Percentiles rank a stretch among this genome's conserved stretches.
Conservation (phyloP, 129 eudicot species). For the Flaveria brownii region DNA sequence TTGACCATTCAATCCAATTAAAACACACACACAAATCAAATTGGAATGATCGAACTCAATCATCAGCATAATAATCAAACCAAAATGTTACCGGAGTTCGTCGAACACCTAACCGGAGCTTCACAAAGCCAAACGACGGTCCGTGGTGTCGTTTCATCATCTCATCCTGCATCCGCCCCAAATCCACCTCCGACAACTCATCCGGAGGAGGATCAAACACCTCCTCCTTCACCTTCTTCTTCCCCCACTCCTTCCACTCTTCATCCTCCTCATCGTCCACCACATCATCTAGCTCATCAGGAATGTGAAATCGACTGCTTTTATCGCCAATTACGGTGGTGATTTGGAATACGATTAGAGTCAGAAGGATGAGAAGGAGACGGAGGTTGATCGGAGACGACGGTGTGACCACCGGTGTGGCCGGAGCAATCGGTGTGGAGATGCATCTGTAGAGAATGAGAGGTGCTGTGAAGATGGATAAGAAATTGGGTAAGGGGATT, state of each 20-base stretch:
- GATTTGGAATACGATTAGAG: constrained; percentile 15
- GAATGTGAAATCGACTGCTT: constrained; percentile 47
- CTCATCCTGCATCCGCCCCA: constrained; percentile 56
- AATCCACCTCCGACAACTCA: constrained; percentile 57
- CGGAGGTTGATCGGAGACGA: no score
- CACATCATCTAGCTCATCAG: constrained; percentile 90
- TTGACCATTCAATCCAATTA: no score
- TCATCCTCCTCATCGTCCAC: constrained; percentile 92
- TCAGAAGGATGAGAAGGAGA: no score
- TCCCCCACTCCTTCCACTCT: constrained; percentile 87
- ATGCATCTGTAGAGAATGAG: no score
- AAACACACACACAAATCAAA: no score
- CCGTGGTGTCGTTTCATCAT: constrained; percentile 80
- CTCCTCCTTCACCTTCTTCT: constrained; percentile 39
- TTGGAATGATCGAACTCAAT: no score
- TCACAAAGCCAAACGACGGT: constrained; percentile 82
- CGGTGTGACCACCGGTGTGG: no score
- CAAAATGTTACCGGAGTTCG: constrained; percentile 63
- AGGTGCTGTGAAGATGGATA: no score
- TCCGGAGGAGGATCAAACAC: constrained; percentile 60
- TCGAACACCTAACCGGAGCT: constrained; percentile 62
- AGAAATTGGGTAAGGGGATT: no score
- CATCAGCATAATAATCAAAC: no score
- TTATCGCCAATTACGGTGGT: constrained; percentile 35
- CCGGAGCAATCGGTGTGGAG: no score